These are phyloP conservation scores for Diaporthe amygdali DNA, from an alignment of 2,329 filamentous ascomycete species.

Conservation along the genomic window DNA sequence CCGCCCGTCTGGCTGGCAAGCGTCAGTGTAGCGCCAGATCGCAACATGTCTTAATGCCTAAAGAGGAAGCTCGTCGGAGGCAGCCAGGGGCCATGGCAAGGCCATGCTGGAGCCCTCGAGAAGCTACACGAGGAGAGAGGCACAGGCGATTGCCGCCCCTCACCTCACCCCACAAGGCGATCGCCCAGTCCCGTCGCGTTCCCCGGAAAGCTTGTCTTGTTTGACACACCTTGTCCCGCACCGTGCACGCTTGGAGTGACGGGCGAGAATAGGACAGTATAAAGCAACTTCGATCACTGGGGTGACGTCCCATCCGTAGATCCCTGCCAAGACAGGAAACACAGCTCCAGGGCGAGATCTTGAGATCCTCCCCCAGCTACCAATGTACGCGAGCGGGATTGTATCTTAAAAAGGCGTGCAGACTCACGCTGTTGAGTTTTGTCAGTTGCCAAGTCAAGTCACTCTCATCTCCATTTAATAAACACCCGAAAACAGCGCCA, in stretches of 20 bases:
- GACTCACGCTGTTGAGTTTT: background rate
- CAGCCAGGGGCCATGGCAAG: background rate
- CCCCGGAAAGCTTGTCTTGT: conserved; percentile 9
- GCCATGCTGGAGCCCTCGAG: background rate
- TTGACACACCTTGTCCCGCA: background rate
- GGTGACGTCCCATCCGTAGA: background rate
- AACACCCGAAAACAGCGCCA: background rate
- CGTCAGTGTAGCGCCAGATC: background rate
- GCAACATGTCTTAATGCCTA: background rate
- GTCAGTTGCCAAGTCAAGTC: background rate
- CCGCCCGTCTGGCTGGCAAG: background rate
- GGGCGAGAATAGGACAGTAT: background rate
- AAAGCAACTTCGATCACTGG: background rate
- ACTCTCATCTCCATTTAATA: background rate
- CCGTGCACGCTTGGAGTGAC: background rate
- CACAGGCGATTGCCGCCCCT: background rate
- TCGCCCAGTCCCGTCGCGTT: background rate
- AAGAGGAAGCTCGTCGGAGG: background rate
- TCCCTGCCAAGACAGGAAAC: conserved; percentile 1
- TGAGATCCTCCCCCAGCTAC: background rate
- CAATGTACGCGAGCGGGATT: background rate
- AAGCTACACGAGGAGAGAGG: background rate
- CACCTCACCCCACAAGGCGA: background rate
- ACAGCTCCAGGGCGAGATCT: background rate
- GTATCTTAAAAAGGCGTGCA: background rate